These are phyloP conservation scores for Castanopsis chinensis DNA, from an alignment of 306 rosid species.

Conservation along the genomic window DNA sequence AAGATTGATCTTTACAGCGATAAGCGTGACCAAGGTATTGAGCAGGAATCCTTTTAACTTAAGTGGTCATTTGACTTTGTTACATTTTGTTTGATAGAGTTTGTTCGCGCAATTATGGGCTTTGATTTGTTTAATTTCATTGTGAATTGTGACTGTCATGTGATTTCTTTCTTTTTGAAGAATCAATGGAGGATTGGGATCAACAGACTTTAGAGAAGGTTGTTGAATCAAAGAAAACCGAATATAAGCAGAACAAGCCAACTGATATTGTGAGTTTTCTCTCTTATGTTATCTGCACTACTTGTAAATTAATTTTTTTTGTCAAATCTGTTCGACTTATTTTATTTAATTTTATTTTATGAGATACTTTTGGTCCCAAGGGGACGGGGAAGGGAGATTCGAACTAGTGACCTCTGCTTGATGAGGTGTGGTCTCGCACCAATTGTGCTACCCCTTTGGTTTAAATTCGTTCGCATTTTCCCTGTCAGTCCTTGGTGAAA, in stretches of 20 bases:
- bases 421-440: no score
- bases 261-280: constrained; percentile 79
- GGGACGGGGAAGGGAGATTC: no score
- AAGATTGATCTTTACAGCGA: constrained; percentile 96
- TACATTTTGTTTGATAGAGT: background rate
- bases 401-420: no score
- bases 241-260: constrained; percentile 85
- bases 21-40: constrained; percentile 74
- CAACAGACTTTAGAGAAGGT: constrained; percentile 93
- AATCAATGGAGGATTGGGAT: constrained; percentile 99
- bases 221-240: constrained; percentile 76
- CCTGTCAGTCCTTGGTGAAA: background rate
- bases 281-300: background rate
- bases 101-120: background rate
- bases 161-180: constrained; percentile 25
- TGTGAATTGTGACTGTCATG: background rate
- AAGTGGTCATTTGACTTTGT: background rate
- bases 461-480: background rate
- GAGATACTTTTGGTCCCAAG: no score
- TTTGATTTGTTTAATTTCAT: background rate
- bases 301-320: background rate
- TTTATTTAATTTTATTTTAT: no score
- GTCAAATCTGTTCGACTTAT: background rate
- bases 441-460: no score
- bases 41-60: background rate